These are phyloP conservation scores for Naganishia vishniacii DNA, from an alignment of 768 basidiomycete species.

Conservation along the genomic window DNA sequence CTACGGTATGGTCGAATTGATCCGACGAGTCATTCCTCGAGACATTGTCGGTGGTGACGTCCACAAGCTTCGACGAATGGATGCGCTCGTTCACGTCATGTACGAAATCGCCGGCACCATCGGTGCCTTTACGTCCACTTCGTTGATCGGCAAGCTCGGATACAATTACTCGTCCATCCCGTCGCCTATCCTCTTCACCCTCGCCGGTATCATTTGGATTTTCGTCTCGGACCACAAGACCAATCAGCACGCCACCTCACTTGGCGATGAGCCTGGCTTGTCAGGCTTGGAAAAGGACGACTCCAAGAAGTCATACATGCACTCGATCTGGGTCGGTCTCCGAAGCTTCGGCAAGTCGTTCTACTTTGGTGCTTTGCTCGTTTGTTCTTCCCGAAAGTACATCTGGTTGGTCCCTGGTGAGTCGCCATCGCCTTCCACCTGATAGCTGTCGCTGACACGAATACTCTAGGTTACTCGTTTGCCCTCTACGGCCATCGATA, in stretches of 20 bases:
- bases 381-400: slow-evolving; percentile 25
- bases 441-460: neutral
- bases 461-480: slow-evolving; percentile 19
- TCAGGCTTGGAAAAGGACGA: slow-evolving; percentile 20
- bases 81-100: slow-evolving; percentile 36
- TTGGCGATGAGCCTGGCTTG: slow-evolving; percentile 3
- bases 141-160: slow-evolving; percentile 37
- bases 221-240: slow-evolving; percentile 27
- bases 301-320: slow-evolving; percentile 21
- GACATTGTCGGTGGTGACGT: slow-evolving; percentile 38
- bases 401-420: slow-evolving; percentile 27
- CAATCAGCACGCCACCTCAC: neutral
- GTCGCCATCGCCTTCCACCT: neutral
- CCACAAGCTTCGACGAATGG: slow-evolving; percentile 36
- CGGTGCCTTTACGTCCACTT: slow-evolving; percentile 39
- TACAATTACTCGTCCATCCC: slow-evolving; percentile 37
- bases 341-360: slow-evolving; percentile 28
- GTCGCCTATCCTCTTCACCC: slow-evolving; percentile 34
- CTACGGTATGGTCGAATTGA: slow-evolving; percentile 45
- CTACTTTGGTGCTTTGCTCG: slow-evolving; percentile 27
- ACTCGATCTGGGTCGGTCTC: slow-evolving; percentile 27
- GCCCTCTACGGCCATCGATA: slow-evolving; percentile 39
- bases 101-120: slow-evolving; percentile 45
- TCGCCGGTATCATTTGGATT: slow-evolving; percentile 34
- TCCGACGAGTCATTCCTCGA: slow-evolving; percentile 39